These are phyloP conservation scores for Ilex aquifolium DNA, from an alignment of 257 asterid genomes.

Conservation along the genomic window DNA sequence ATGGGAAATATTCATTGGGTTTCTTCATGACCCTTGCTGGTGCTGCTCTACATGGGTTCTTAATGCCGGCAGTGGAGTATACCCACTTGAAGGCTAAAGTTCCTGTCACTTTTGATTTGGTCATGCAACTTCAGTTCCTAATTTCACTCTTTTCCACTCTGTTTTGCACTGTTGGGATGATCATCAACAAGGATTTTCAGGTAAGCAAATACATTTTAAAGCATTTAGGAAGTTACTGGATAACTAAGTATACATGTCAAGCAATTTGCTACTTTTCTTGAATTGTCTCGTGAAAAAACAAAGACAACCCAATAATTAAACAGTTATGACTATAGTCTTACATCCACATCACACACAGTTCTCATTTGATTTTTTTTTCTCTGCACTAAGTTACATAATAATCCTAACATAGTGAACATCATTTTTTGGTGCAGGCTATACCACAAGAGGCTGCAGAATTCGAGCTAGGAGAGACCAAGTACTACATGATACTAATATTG, in stretches of 20 bases:
- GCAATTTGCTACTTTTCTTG: too few relatives aligned
- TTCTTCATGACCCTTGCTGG: slow-evolving; percentile 26
- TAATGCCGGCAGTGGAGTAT: slow-evolving; percentile 26
- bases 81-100: slow-evolving; percentile 19
- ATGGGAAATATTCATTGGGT: slow-evolving; percentile 15
- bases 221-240: too few relatives aligned
- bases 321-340: too few relatives aligned
- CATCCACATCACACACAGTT: too few relatives aligned
- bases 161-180: slow-evolving; percentile 26
- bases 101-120: slow-evolving; percentile 15
- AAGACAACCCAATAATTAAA: too few relatives aligned
- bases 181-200: slow-evolving; percentile 32
- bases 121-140: slow-evolving; percentile 26
- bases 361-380: too few relatives aligned
- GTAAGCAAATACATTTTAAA: background rate
- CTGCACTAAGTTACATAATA: too few relatives aligned
- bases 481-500: slow-evolving; percentile 20
- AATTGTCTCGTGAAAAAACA: too few relatives aligned
- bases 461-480: slow-evolving; percentile 18
- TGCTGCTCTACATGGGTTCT: slow-evolving; percentile 30
- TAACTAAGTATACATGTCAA: background rate
- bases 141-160: slow-evolving; percentile 18
- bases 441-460: slow-evolving; percentile 29
- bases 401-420: background rate
- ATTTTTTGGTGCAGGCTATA: slow-evolving; percentile 17